Conservation (phyloP, 2,329 filamentous ascomycete species). For the Trichoderma koningii region DNA sequence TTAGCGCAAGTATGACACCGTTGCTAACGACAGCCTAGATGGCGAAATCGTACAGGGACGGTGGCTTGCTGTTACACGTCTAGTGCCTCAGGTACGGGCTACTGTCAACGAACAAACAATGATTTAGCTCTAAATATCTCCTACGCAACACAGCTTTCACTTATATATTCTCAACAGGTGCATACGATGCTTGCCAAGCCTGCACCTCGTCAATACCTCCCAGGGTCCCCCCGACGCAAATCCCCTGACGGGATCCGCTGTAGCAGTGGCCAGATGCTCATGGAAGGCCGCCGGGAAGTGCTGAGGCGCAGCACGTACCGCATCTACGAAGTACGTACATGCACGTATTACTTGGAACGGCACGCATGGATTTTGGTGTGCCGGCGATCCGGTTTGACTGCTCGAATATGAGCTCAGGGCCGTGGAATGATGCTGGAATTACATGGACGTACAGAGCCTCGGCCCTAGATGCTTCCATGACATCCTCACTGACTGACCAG, state of each 20-base stretch:
- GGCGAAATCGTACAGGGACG: background rate
- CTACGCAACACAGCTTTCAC: background rate
- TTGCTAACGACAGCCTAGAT: slow-evolving; percentile 4
- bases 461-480: background rate
- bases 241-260: slow-evolving; percentile 5
- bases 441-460: background rate
- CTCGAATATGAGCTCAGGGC: no score
- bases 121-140: background rate
- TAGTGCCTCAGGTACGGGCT: background rate
- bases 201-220: background rate
- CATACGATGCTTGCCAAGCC: background rate
- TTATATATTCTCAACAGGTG: background rate
- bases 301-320: slow-evolving; percentile 21
- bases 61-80: background rate
- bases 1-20: slow-evolving; percentile 10
- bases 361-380: background rate
- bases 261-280: background rate
- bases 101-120: background rate
- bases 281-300: background rate
- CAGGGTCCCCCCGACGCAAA: background rate
- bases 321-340: background rate
- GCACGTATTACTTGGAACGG: background rate
- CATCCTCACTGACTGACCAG: background rate
- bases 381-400: slow-evolving; percentile 7
- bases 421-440: background rate